These are phyloP conservation scores for Cyberlindnera amylophila DNA, from an alignment of 805 yeast genomes.

Conservation along the genomic window DNA sequence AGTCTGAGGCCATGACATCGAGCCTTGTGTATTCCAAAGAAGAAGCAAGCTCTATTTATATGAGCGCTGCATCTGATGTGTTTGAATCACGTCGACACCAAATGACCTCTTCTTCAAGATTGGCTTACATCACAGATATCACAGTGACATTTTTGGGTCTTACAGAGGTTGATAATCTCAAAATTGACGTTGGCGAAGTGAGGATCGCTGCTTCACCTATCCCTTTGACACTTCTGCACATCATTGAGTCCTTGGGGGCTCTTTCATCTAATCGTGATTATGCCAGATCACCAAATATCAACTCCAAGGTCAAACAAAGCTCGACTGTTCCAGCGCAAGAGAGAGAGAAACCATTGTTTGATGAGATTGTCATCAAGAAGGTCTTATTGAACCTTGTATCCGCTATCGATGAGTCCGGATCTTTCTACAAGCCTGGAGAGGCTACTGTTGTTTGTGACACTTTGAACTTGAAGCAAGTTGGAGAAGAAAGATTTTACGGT, in stretches of 20 bases:
- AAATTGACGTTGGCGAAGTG: constrained; percentile 34
- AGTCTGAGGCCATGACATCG: constrained; percentile 35
- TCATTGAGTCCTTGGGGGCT: constrained; percentile 25
- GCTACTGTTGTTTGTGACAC: constrained; percentile 28
- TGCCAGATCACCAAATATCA: constrained; percentile 12
- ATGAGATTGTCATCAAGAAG: constrained; percentile 35
- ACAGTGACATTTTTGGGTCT: constrained; percentile 47
- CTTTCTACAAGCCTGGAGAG: constrained; percentile 35
- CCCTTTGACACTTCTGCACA: constrained; percentile 23
- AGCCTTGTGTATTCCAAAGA: constrained; percentile 66
- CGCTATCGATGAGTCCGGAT: constrained; percentile 39
- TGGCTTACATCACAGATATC: constrained; percentile 32
- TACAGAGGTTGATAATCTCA: constrained; percentile 29
- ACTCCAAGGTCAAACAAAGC: constrained; percentile 4
- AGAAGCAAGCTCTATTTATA: constrained; percentile 67
- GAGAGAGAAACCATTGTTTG: constrained; percentile 28
- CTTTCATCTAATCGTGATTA: constrained; percentile 10
- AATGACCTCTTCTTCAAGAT: constrained; percentile 12
- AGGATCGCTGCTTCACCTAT: constrained; percentile 39
- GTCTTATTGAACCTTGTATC: constrained; percentile 44
- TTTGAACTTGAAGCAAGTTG: constrained; percentile 41
- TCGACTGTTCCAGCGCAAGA: not conserved
- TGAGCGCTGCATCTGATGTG: constrained; percentile 72
- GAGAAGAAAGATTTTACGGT: constrained; percentile 42
- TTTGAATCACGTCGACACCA: constrained; percentile 25